These are phyloP conservation scores for Rhodotorula sp. DNA, from an alignment of 1,284 basidiomycete species.

Conservation along the genomic window DNA sequence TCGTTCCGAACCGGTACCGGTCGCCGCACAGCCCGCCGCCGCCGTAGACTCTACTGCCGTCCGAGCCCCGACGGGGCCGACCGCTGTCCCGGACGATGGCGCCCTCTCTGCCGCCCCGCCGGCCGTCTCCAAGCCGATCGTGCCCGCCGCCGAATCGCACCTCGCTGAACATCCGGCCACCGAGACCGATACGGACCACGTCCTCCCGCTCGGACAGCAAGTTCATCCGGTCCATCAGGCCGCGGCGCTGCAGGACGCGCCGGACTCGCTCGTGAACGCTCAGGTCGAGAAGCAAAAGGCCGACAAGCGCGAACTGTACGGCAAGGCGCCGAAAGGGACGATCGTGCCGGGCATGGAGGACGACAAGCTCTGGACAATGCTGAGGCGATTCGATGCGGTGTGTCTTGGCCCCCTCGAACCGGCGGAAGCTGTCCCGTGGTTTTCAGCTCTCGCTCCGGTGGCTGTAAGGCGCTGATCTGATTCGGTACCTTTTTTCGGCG, in stretches of 20 bases:
- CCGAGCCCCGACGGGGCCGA: not conserved
- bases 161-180: constrained; percentile 28
- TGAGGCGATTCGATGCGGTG: constrained; percentile 51
- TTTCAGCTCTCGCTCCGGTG: too few relatives aligned
- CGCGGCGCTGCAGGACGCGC: constrained; percentile 44
- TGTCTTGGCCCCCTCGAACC: too few relatives aligned
- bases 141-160: constrained; percentile 28
- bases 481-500: not conserved
- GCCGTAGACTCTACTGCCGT: not conserved
- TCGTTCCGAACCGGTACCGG: not conserved
- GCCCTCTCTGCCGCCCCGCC: constrained; percentile 3
- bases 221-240: constrained; percentile 49
- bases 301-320: constrained; percentile 48
- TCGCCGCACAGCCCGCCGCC: not conserved
- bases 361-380: constrained; percentile 50
- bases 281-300: constrained; percentile 52
- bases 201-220: constrained; percentile 48
- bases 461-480: too few relatives aligned
- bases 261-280: constrained; percentile 46
- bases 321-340: constrained; percentile 48
- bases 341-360: constrained; percentile 52
- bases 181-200: constrained; percentile 26
- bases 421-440: too few relatives aligned
- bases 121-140: constrained; percentile 21
- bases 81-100: not conserved